These are phyloP conservation scores for Metschnikowia picachoensis DNA, from an alignment of 805 yeast genomes.

Conservation along the genomic window DNA sequence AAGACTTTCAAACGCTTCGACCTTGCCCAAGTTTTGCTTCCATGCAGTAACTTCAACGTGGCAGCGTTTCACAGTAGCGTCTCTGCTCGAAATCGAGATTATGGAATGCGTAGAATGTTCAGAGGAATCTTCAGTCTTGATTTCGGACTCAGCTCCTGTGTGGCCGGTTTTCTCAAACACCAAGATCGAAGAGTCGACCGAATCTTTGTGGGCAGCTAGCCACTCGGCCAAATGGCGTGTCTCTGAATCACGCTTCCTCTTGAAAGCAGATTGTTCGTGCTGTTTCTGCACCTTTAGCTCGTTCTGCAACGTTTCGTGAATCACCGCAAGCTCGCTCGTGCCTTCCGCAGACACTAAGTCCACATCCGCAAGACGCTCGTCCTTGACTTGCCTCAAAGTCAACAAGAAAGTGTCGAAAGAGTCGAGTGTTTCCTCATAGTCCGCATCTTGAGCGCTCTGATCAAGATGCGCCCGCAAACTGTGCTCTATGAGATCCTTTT, in stretches of 20 bases:
- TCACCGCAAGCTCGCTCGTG: conserved; percentile 24
- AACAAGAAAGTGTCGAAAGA: conserved; percentile 20
- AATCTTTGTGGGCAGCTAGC: conserved; percentile 10
- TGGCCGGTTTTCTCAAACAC: background rate
- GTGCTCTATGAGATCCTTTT: conserved; percentile 57
- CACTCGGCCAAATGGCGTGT: conserved; percentile 16
- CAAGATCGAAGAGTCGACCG: background rate
- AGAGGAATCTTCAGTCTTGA: background rate
- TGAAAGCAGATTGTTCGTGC: conserved; percentile 8
- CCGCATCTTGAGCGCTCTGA: conserved; percentile 10
- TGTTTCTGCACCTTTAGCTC: conserved; percentile 21
- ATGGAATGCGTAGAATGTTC: background rate
- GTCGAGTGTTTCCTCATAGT: conserved; percentile 16
- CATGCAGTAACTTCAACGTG: conserved; percentile 1
- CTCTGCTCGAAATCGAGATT: background rate
- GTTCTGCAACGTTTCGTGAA: conserved; percentile 26
- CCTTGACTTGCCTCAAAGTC: conserved; percentile 20
- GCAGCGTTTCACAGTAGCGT: background rate
- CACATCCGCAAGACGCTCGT: conserved; percentile 27
- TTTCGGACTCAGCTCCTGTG: background rate
- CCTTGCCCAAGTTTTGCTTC: conserved; percentile 1
- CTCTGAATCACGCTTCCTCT: conserved; percentile 11
- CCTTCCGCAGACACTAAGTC: conserved; percentile 16
- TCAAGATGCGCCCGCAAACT: conserved; percentile 34
- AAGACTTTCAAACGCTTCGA: conserved; percentile 4